Evolutionary conservation across 192 early-diverging fungal species (phyloP).

Genomic region (Chytriomyces sp.): DNA sequence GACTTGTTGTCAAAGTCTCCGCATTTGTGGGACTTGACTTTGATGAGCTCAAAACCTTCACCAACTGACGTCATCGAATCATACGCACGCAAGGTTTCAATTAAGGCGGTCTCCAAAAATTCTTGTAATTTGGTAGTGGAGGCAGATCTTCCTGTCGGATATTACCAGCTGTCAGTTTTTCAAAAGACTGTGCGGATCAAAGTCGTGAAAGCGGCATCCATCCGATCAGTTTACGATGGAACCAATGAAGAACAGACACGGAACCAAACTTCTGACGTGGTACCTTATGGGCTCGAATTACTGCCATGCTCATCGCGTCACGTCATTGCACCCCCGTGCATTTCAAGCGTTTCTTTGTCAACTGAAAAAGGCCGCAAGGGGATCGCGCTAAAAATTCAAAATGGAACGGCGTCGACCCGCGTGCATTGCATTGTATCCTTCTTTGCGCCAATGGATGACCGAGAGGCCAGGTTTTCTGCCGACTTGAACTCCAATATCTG

Average conservation of each 20-base stretch:
- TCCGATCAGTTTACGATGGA: background rate
- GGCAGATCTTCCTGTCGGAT: background rate
- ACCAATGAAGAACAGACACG: background rate
- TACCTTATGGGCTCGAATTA: background rate
- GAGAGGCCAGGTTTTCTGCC: background rate
- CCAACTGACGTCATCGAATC: background rate
- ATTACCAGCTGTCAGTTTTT: slow-evolving; percentile 5
- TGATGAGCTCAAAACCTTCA: background rate
- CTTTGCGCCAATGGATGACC: background rate
- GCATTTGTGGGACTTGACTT: slow-evolving; percentile 16
- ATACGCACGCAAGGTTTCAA: background rate
- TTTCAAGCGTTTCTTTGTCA: background rate
- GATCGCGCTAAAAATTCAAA: background rate
- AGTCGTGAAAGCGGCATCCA: background rate
- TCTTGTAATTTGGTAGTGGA: slow-evolving; percentile 9
- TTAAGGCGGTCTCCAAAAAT: background rate
- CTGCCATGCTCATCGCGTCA: background rate
- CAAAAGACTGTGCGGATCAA: background rate
- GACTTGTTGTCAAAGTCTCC: background rate
- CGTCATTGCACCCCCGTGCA: background rate
- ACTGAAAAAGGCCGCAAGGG: background rate
- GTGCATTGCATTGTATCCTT: slow-evolving; percentile 26
- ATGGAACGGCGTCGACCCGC: slow-evolving; percentile 3
- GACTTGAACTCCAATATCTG: background rate
- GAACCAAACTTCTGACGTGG: background rate